These are phyloP conservation scores for Orbilia blumenaviensis DNA, from an alignment of 2,329 filamentous ascomycete species.

Conservation along the genomic window DNA sequence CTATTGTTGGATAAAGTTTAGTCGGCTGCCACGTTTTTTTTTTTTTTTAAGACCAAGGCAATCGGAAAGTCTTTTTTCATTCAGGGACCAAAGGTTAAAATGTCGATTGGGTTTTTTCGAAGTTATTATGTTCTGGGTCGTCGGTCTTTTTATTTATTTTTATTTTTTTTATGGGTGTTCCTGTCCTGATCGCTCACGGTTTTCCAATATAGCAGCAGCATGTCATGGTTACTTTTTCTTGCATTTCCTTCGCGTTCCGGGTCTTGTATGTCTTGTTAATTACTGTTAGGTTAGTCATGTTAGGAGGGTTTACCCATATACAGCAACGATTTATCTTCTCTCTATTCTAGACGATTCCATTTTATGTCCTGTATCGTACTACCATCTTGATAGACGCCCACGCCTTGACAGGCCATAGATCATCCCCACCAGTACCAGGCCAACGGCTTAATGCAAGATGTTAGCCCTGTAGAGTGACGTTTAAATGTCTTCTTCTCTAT, in stretches of 20 bases:
- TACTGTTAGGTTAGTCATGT: constrained; percentile 17
- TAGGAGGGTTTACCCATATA: constrained; percentile 11
- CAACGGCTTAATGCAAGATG: not conserved
- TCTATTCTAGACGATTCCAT: not conserved
- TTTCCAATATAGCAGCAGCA: not conserved
- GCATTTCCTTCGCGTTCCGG: constrained; percentile 8
- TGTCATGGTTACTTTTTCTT: constrained; percentile 36
- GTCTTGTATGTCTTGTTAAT: constrained; percentile 2
- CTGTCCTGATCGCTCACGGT: not conserved
- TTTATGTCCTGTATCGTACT: not conserved
- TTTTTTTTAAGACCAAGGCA: not conserved
- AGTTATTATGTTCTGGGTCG: constrained; percentile 25
- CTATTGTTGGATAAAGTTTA: constrained; percentile 13
- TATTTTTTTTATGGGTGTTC: too few species aligned
- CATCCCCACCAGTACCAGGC: not conserved
- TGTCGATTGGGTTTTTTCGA: constrained; percentile 9
- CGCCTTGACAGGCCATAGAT: not conserved
- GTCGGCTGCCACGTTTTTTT: constrained; percentile 29
- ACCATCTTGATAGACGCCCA: not conserved
- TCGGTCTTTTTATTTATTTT: too few species aligned
- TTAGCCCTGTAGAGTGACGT: not conserved
- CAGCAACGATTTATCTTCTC: constrained; percentile 19
- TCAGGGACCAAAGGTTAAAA: constrained; percentile 45
- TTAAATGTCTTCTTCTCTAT: not conserved
- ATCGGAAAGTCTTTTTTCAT: constrained; percentile 11